Evolutionary conservation across 2,329 filamentous ascomycete genomes (phyloP).

Genomic region (Hypoxylon sp.): DNA sequence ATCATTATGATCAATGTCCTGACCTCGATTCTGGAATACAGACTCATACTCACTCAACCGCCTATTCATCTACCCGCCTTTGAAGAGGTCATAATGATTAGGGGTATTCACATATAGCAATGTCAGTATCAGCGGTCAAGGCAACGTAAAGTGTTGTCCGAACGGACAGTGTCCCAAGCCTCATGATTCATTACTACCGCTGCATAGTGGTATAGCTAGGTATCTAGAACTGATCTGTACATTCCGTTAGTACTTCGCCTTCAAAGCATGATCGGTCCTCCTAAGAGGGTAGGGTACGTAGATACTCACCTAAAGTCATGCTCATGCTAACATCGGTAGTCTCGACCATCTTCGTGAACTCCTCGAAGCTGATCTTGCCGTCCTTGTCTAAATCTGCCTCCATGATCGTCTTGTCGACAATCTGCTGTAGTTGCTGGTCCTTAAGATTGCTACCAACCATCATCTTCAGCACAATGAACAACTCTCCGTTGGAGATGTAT

Average conservation of each 20-base stretch:
- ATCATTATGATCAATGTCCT: background rate
- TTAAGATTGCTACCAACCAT: constrained; percentile 99
- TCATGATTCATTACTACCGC: constrained; percentile 50
- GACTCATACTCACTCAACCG: background rate
- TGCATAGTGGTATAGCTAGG: constrained; percentile 37
- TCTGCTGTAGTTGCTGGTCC: constrained; percentile 98
- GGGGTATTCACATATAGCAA: background rate
- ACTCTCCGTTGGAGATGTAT: constrained; percentile 98
- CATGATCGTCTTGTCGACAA: constrained; percentile 99
- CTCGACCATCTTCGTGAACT: constrained; percentile 99
- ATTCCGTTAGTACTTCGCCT: constrained; percentile 29
- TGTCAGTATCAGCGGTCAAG: background rate
- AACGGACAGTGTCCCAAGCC: constrained; percentile 24
- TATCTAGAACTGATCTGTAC: constrained; percentile 53
- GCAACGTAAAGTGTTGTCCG: background rate
- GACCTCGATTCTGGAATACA: background rate
- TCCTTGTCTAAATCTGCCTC: constrained; percentile 96
- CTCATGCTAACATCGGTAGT: constrained; percentile 86
- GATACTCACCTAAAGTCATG: constrained; percentile 76
- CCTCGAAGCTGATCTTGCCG: constrained; percentile 98
- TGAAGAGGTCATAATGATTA: background rate
- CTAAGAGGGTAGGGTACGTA: constrained; percentile 14
- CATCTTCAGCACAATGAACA: constrained; percentile 99
- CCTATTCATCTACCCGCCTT: background rate
- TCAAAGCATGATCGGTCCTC: too few relatives aligned